Percentiles rank a stretch among this genome's conserved stretches.
These are phyloP conservation scores for Vigna trinervia DNA, from an alignment of 306 rosid genomes.

Conservation along the genomic window DNA sequence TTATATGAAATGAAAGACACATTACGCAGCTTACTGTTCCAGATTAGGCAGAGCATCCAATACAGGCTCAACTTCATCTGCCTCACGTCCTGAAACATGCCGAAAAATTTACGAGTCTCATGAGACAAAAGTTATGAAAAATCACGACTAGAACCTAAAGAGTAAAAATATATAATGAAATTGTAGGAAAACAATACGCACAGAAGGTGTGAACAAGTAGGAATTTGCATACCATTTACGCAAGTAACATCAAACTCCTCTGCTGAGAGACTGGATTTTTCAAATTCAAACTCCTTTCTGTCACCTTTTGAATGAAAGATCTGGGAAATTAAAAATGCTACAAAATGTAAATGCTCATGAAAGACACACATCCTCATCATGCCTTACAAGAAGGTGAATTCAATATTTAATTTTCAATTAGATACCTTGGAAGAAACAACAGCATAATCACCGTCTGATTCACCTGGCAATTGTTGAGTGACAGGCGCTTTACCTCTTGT, in stretches of 20 bases:
- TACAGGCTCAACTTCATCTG: constrained; percentile 85
- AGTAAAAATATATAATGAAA: constrained; percentile 3
- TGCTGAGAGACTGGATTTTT: constrained; percentile 86
- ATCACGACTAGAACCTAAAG: constrained; percentile 19
- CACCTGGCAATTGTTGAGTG: constrained; percentile 84
- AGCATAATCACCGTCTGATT: constrained; percentile 72
- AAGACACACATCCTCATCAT: background rate
- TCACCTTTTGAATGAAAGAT: constrained; percentile 94
- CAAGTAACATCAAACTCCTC: constrained; percentile 89
- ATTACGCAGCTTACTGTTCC: constrained; percentile 72
- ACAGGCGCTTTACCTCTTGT: constrained; percentile 95
- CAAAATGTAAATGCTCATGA: constrained; percentile 13
- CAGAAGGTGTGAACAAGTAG: constrained; percentile 8
- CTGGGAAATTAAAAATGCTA: constrained; percentile 50
- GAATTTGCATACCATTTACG: constrained; percentile 71
- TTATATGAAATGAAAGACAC: constrained; percentile 1
- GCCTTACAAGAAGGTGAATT: constrained; percentile 5
- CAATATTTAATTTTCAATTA: constrained; percentile 33
- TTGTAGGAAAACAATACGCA: constrained; percentile 16
- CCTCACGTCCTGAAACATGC: constrained; percentile 83
- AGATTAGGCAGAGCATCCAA: constrained; percentile 86
- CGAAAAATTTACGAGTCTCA: constrained; percentile 28
- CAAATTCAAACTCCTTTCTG: constrained; percentile 86
- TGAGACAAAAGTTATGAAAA: constrained; percentile 16
- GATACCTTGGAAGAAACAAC: constrained; percentile 88